These are phyloP conservation scores for Syzygium syzygioides DNA, from an alignment of 441 rosid genomes.

Conservation along the genomic window DNA sequence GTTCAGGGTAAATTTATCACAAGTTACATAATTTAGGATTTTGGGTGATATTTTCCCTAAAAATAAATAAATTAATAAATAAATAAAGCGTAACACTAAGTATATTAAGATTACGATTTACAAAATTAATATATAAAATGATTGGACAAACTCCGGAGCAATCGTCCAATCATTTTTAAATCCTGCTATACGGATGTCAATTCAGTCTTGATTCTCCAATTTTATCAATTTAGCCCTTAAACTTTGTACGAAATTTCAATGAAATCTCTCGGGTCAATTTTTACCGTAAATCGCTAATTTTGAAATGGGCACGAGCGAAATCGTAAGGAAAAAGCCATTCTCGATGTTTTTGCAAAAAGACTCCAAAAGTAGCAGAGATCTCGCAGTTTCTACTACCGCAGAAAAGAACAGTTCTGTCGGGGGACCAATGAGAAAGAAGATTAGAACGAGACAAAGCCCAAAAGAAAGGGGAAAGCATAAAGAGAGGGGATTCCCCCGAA, in stretches of 20 bases:
- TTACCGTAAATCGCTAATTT: fast-evolving
- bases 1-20: too few species aligned
- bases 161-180: fast-evolving
- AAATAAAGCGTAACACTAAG: not conserved
- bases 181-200: fast-evolving
- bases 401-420: not conserved
- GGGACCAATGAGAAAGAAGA: not conserved
- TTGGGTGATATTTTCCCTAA: too few species aligned
- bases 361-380: not conserved
- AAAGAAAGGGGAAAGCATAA: not conserved
- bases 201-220: fast-evolving
- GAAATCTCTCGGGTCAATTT: fast-evolving
- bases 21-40: too few species aligned
- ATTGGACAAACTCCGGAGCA: not conserved
- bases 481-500: not conserved
- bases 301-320: fast-evolving
- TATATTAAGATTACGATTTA: not conserved
- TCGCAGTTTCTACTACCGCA: not conserved
- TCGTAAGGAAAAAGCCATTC: not conserved
- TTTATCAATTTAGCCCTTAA: fast-evolving
- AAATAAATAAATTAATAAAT: not conserved
- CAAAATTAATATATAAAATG: not conserved
- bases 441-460: not conserved
- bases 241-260: fast-evolving
- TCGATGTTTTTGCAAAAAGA: not conserved